Conservation (phyloP, 805 yeast genomes). For the Myxozyma melibiosi region DNA sequence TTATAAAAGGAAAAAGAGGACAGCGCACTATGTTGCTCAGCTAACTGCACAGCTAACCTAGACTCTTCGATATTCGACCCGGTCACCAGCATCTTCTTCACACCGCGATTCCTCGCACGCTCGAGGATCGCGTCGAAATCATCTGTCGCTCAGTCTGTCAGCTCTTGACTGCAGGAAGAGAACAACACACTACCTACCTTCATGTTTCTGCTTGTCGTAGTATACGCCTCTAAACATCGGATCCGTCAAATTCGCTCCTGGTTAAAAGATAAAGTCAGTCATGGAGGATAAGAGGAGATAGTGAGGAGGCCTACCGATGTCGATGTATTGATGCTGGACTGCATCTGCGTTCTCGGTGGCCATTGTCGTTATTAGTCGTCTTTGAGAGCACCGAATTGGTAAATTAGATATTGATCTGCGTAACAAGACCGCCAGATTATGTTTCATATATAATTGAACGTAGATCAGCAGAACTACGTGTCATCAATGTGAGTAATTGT, state of each 20-base stretch:
- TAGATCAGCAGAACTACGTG: too few relatives aligned
- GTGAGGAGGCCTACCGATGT: conserved; percentile 12
- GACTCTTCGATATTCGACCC: conserved; percentile 79
- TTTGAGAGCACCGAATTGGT: too few relatives aligned
- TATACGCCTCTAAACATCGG: conserved; percentile 83
- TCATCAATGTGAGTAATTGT: too few relatives aligned
- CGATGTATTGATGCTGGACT: too few relatives aligned
- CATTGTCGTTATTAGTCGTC: too few relatives aligned
- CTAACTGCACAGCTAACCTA: conserved; percentile 58
- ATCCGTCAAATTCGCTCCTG: conserved; percentile 81
- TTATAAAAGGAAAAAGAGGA: not conserved
- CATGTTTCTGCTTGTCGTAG: conserved; percentile 68
- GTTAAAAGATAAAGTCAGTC: not conserved
- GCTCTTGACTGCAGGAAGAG: not conserved
- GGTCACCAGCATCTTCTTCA: conserved; percentile 72
- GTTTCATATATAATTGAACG: too few relatives aligned
- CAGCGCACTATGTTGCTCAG: conserved; percentile 42
- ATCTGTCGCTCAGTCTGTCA: conserved; percentile 7
- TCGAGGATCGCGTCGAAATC: conserved; percentile 67
- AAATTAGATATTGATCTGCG: too few relatives aligned
- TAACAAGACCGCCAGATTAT: too few relatives aligned
- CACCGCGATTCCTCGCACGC: conserved; percentile 68
- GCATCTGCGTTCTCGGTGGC: too few relatives aligned
- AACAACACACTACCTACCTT: conserved; percentile 32
- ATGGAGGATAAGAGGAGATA: not conserved